Evolutionary conservation across 2,329 filamentous ascomycete species (phyloP).

Genomic region (Aspergillus ruber): DNA sequence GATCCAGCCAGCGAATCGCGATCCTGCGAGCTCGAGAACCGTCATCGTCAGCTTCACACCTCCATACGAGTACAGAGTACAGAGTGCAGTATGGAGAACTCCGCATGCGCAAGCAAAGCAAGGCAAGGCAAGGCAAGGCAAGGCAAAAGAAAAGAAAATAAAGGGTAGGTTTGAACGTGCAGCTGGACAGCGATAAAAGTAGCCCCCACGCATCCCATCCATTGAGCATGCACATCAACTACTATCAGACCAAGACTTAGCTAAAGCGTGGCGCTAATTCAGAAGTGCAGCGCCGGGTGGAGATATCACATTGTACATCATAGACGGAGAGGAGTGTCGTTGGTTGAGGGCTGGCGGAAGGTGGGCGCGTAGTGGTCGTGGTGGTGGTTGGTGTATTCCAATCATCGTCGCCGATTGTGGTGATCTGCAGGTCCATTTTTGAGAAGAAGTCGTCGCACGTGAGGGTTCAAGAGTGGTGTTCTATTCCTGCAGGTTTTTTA

Average conservation of each 20-base stretch:
- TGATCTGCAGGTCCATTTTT: too few relatives aligned
- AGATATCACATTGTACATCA: background rate
- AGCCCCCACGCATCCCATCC: background rate
- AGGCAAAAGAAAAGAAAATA: constrained; percentile 5
- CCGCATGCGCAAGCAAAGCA: constrained; percentile 6
- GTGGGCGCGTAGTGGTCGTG: background rate
- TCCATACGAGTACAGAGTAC: constrained; percentile 14
- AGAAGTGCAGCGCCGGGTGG: background rate
- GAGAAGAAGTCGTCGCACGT: too few relatives aligned
- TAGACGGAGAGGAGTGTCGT: background rate
- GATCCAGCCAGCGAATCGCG: constrained; percentile 35
- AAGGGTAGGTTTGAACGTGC: background rate
- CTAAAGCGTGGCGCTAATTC: background rate
- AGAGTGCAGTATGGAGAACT: constrained; percentile 4
- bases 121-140: constrained; percentile 7
- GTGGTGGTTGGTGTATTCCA: too few relatives aligned
- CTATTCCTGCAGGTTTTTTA: too few relatives aligned
- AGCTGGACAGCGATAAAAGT: background rate
- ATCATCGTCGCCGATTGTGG: too few relatives aligned
- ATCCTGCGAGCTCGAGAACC: constrained; percentile 34
- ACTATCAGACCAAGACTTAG: too few relatives aligned
- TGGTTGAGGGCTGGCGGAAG: background rate
- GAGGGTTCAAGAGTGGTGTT: too few relatives aligned
- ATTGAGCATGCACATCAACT: too few relatives aligned
- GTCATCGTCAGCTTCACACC: constrained; percentile 25